Base-by-base conservation (phyloP, 139 green algal genomes). In the Klebsormidium nitens region DNA sequence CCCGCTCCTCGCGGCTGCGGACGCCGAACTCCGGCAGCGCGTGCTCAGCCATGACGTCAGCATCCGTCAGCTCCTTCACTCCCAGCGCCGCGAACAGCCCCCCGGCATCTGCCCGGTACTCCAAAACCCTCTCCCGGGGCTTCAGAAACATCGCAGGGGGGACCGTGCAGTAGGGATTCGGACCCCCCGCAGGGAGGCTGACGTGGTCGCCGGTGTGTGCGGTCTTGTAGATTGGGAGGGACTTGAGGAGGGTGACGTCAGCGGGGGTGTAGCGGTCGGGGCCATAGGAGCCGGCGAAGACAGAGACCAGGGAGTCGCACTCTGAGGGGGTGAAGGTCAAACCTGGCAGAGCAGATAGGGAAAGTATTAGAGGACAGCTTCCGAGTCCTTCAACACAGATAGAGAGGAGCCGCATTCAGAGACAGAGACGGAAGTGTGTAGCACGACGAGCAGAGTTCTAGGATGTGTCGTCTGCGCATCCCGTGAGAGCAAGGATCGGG, bases 11-110 rank as follows among this genome's bases (percentile, higher is more conserved):
- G 59, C 63, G 64, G 32, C 14, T 8, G 23, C 56, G 36, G 23
- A 46, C 38, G n/a, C 31, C 32, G 40, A 78, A 74, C 40, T 55
- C 29, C 6, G 82, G 86, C 61, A 87, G 44, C 8, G 70, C 66
- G 59, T 75, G 77, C n/a, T 37, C 35, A 28, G 60, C 48, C 3
- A 81, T 55, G 14, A 81, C 36, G 36, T 74, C 69, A 36, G 34
- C 52, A 34, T 78, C 59, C 19, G 17, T 65, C 8, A 86, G 69
- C 1, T 66, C 59, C 1, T 60, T 5, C 34, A 86, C 72, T 23
- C 71, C 74, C 29, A 89, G 69, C 3, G 37, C 36, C 8, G 14
- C 17, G 36, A 60, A 69, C 50, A 81, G 57, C 1, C 28, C 56
- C n/a, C 32, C 28, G 39, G 68, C 23, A 17, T 59, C 40, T 28